A percentile compares a stretch with the other conserved stretches of the same genome.
phyloP scores from a whole-genome alignment of 2,329 filamentous ascomycete genomes.

The Aureobasidium sp. region DNA sequence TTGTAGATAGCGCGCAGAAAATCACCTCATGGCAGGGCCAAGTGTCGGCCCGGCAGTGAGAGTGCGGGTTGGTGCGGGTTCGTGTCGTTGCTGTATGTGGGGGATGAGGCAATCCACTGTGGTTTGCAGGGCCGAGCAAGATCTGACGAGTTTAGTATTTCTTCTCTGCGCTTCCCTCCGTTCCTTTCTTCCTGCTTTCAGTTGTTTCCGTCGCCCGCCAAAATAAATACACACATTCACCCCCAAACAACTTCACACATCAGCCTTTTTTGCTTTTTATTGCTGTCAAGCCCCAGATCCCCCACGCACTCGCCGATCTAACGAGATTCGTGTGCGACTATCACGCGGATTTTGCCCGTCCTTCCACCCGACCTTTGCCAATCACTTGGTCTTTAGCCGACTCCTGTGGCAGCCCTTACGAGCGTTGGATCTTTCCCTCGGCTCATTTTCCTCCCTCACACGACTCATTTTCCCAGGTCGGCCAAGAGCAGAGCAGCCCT shows the following conservation, averaged over 20 bases:
- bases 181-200: neutral
- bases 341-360: slow-evolving; percentile 1
- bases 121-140: slow-evolving; percentile 2
- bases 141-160: neutral
- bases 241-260: neutral
- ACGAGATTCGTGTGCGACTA: neutral
- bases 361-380: slow-evolving; percentile 5
- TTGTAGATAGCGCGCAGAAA: neutral
- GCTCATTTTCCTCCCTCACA: neutral
- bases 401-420: neutral
- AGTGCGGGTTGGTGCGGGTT: neutral
- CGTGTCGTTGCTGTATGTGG: neutral
- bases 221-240: neutral
- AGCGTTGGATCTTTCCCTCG: slow-evolving; percentile 1
- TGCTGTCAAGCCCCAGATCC: slow-evolving; percentile 7
- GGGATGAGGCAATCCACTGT: slow-evolving; percentile 3
- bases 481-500: slow-evolving; percentile 1
- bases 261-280: slow-evolving; percentile 6
- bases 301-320: neutral
- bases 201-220: neutral
- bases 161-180: neutral
- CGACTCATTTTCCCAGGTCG: slow-evolving; percentile 7
- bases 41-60: slow-evolving; percentile 1
- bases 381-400: neutral
- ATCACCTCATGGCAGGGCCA: slow-evolving; percentile 1